phyloP scores from a whole-genome alignment of 805 yeast genomes.

The Metschnikowia noctiluminum region DNA sequence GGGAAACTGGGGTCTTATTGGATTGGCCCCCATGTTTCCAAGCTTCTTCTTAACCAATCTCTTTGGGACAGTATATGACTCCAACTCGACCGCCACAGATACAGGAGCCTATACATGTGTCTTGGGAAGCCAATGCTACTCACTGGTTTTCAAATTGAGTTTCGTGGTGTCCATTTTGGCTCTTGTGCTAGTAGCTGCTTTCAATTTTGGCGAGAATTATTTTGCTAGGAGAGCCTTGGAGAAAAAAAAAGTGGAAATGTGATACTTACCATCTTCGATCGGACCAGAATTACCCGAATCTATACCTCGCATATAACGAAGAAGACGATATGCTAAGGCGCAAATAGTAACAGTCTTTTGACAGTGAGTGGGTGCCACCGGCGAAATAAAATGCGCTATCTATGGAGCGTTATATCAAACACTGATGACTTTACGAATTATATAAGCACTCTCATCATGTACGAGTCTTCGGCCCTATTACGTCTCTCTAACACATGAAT shows the following conservation, averaged over 20 bases:
- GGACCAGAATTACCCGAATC: too few species aligned
- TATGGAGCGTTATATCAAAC: too few species aligned
- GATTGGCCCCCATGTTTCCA: conserved; percentile 62
- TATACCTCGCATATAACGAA: too few species aligned
- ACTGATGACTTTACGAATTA: too few species aligned
- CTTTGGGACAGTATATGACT: conserved; percentile 65
- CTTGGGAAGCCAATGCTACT: conserved; percentile 32
- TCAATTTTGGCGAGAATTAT: conserved; percentile 15
- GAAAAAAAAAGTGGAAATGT: background rate
- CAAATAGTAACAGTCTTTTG: too few species aligned
- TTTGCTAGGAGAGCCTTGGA: conserved; percentile 4
- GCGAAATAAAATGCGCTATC: too few species aligned
- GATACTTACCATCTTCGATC: too few species aligned
- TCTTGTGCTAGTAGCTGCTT: conserved; percentile 15
- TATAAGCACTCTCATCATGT: too few species aligned
- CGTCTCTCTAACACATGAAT: too few species aligned
- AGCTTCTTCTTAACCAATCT: conserved; percentile 56
- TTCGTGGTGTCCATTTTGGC: conserved; percentile 31
- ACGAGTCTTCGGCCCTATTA: too few species aligned
- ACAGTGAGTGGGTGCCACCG: too few species aligned
- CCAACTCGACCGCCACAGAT: conserved; percentile 24
- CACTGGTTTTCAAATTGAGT: conserved; percentile 41
- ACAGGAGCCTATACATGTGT: conserved; percentile 22
- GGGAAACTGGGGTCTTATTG: conserved; percentile 71
- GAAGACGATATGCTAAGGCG: too few species aligned